Conservation (phyloP, 805 yeast genomes). For the Ogataea zsoltii region DNA sequence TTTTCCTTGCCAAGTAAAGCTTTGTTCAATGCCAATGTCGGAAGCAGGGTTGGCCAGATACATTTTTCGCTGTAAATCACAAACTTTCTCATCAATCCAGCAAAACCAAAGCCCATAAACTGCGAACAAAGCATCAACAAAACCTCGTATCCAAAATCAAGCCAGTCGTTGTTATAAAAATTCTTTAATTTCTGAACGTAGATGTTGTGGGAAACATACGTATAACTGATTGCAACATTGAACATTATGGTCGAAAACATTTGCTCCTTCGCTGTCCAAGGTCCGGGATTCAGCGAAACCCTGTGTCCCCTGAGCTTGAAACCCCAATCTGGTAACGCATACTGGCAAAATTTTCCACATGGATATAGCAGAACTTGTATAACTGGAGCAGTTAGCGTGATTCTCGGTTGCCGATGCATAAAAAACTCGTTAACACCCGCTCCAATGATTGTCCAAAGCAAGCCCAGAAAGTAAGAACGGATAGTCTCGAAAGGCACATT, state of each 20-base stretch:
- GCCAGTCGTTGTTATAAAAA: constrained; percentile 35
- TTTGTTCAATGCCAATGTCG: constrained; percentile 56
- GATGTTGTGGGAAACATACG: constrained; percentile 38
- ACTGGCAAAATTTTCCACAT: constrained; percentile 52
- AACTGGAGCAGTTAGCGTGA: constrained; percentile 51
- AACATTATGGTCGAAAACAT: constrained; percentile 56
- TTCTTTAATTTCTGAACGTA: constrained; percentile 30
- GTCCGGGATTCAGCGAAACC: constrained; percentile 55
- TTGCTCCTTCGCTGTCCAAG: constrained; percentile 66
- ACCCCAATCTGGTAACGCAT: constrained; percentile 41
- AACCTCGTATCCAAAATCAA: constrained; percentile 48
- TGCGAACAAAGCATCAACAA: constrained; percentile 57
- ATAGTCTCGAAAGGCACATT: constrained; percentile 47
- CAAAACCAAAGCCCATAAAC: constrained; percentile 65
- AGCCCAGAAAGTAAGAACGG: constrained; percentile 25
- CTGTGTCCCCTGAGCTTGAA: constrained; percentile 41
- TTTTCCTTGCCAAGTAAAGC: constrained; percentile 50
- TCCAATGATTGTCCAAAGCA: constrained; percentile 42
- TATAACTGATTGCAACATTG: constrained; percentile 35
- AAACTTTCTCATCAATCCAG: constrained; percentile 60
- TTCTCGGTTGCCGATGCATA: constrained; percentile 54
- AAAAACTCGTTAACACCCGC: constrained; percentile 62
- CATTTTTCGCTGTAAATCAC: constrained; percentile 65
- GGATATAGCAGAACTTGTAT: constrained; percentile 64
- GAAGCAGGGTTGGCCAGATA: constrained; percentile 71